Base-by-base conservation (phyloP, 2,329 filamentous ascomycete species). In the Colletotrichum theobromicola region DNA sequence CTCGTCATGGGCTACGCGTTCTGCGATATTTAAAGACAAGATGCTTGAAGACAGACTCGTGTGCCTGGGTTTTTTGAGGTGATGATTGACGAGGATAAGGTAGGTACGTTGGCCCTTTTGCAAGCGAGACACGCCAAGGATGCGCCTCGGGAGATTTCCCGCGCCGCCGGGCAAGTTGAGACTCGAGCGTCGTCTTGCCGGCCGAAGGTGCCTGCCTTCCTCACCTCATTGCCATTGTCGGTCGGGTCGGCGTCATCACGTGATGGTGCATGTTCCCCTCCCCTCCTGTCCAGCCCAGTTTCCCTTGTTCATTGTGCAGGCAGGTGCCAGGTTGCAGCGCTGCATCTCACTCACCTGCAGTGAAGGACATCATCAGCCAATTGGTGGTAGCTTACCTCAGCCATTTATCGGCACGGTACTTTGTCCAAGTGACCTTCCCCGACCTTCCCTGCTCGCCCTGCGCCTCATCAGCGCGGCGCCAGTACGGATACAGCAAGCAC, bases 321-420 rank as follows among this genome's bases (percentile, higher is more conserved):
- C n/a, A n/a, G n/a, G n/a, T n/a, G n/a, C n/a, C 24, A 50, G 42
- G 42, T 50, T 50, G 42, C 42, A 50, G 42, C 42, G 10, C 42
- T 50, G 42, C 42, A 50, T 50, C 42, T 50, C 42, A 50, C n/a
- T 24, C 10, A 7, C 42, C 42, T 50, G 42, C 42, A 50, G 42
- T 21, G 42, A 50, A 50, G 42, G 21, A 12, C 42, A 50, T 50
- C n/a, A 26, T 57, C 53, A 24, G 53, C 24, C 24, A 57, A 18
- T 57, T 57, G 24, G 24, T 57, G 53, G 21, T 57, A 30, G 57
- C 62, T 72, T 75, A 72, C 70, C 55, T 74, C 62, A 74, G 55
- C 57, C 35, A 37, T 18, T 34, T 37, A 34, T 67, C 57, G 63
- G 72, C 68, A 72, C 62, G 72, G 68, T 72, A 67, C 68, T 72